Evolutionary conservation across 2,329 filamentous ascomycete species (phyloP).

Genomic region (Grosmannia serpens): DNA sequence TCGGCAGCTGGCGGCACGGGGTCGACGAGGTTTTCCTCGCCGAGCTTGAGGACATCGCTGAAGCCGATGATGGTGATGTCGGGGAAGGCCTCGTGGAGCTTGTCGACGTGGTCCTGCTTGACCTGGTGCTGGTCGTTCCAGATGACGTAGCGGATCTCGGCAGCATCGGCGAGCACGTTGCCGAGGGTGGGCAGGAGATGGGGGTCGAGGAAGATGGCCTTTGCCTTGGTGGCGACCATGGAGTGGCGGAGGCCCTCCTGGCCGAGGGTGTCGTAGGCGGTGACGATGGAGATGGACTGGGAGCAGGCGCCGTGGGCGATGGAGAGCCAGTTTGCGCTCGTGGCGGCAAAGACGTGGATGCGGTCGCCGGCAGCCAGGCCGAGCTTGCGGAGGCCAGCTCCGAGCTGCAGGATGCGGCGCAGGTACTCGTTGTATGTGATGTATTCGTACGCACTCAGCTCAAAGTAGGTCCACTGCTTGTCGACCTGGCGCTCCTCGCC

Average conservation of each 20-base stretch:
- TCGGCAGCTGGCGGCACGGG: slow-evolving; percentile 58
- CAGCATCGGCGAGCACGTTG: slow-evolving; percentile 41
- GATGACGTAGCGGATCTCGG: slow-evolving; percentile 38
- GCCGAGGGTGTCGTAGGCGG: slow-evolving; percentile 72
- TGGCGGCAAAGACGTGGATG: slow-evolving; percentile 72
- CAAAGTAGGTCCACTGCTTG: slow-evolving; percentile 81
- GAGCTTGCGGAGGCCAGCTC: slow-evolving; percentile 59
- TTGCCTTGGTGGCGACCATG: slow-evolving; percentile 58
- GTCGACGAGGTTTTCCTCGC: slow-evolving; percentile 53
- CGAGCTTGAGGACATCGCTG: slow-evolving; percentile 38
- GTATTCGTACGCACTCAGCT: slow-evolving; percentile 69
- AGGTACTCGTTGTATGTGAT: slow-evolving; percentile 70
- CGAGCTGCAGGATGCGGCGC: slow-evolving; percentile 53
- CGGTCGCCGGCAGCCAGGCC: slow-evolving; percentile 58
- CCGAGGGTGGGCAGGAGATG: slow-evolving; percentile 49
- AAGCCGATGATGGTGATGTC: slow-evolving; percentile 36
- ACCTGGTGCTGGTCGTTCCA: slow-evolving; percentile 43
- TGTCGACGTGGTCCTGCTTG: slow-evolving; percentile 37
- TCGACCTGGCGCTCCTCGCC: slow-evolving; percentile 69
- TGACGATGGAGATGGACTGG: slow-evolving; percentile 73
- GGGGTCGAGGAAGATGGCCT: slow-evolving; percentile 64
- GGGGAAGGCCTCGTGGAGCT: slow-evolving; percentile 36
- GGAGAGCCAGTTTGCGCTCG: slow-evolving; percentile 43
- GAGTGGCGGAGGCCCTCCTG: slow-evolving; percentile 67
- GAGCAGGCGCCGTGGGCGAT: slow-evolving; percentile 45